Evolutionary conservation across 768 basidiomycete species (phyloP).

Genomic region (Phallus indusiatus): DNA sequence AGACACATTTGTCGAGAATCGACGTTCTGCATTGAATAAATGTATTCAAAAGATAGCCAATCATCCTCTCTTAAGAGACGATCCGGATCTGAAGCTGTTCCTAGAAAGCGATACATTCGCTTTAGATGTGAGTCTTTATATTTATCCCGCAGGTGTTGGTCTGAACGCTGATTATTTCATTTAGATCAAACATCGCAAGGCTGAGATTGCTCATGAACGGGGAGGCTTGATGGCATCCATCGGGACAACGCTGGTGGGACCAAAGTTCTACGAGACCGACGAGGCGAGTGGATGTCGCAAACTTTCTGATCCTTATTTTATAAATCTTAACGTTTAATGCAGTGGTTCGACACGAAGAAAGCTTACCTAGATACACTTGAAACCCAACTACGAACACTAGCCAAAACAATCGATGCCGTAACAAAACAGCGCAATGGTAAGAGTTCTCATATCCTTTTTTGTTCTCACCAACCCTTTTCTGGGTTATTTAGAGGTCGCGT

Average conservation of each 20-base stretch:
- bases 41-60: conserved; percentile 90
- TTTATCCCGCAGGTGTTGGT: no score
- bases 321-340: not conserved
- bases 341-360: conserved; percentile 93
- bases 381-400: conserved; percentile 74
- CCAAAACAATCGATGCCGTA: conserved; percentile 80
- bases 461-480: not conserved
- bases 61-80: conserved; percentile 84
- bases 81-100: conserved; percentile 81
- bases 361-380: conserved; percentile 83
- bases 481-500: conserved; percentile 47
- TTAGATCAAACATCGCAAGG: conserved; percentile 82
- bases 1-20: conserved; percentile 81
- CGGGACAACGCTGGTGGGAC: conserved; percentile 68
- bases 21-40: conserved; percentile 75
- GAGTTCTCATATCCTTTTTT: conserved; percentile 11
- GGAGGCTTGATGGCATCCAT: conserved; percentile 80
- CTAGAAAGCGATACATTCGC: conserved; percentile 89
- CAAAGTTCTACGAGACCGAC: conserved; percentile 81
- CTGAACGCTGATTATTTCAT: not conserved
- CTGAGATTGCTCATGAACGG: conserved; percentile 65
- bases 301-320: not conserved
- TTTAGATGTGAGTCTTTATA: conserved; percentile 60
- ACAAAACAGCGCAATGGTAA: conserved; percentile 71
- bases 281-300: conserved; percentile 40